Evolutionary conservation across 139 green algal species (phyloP).

Genomic region (Pseudopediastrum boryanum): DNA sequence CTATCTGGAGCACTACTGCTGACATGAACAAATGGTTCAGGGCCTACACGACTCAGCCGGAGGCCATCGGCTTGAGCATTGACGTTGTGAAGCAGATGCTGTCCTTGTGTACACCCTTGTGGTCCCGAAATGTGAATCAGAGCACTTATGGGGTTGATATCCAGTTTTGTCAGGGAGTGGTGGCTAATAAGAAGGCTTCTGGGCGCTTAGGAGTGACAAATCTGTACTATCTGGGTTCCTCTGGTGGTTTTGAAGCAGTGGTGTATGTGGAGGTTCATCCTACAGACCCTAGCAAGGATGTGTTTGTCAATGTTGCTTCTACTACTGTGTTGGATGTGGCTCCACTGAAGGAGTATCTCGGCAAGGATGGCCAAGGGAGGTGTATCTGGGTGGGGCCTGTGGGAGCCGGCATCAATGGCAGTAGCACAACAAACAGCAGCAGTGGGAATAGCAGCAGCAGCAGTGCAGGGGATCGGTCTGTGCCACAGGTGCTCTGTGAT

Average conservation of each 20-base stretch:
- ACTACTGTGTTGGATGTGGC: conserved; percentile 10
- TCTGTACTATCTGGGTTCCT: conserved; percentile 26
- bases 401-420: too few relatives aligned
- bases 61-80: neutral
- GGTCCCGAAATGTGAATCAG: neutral
- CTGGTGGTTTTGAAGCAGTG: conserved; percentile 6
- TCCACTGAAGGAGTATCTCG: neutral
- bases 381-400: neutral
- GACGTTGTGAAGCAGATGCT: neutral
- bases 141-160: neutral
- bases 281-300: neutral
- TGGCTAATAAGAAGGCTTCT: neutral
- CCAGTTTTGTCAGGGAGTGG: conserved; percentile 5
- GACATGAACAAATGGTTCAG: conserved; percentile 26
- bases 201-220: conserved; percentile 11
- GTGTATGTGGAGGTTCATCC: conserved; percentile 5
- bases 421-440: neutral
- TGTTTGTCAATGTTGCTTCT: neutral
- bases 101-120: neutral
- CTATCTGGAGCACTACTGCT: conserved; percentile 11
- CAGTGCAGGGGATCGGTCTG: too few relatives aligned
- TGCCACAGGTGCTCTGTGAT: too few relatives aligned
- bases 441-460: neutral
- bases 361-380: neutral
- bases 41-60: neutral